A percentile compares a stretch with the other conserved stretches of the same genome.
Conservation (phyloP, 176 grass and related monocot genomes). For the Sorghum bicolor region Sorghum_bicolor_NCBIv3 NC_012879.2:6182501-6183000, state of each 20-base stretch:
- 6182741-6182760: background rate
- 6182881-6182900: too few relatives aligned
- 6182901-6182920: too few relatives aligned
- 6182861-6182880: background rate
- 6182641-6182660: background rate
- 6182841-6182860: background rate
- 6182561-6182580: too few relatives aligned
- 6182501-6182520: too few relatives aligned
- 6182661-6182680: background rate
- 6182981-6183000: background rate
- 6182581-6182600: too few relatives aligned
- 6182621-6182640: too few relatives aligned
- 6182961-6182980: too few relatives aligned
- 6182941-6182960: too few relatives aligned
- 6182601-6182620: too few relatives aligned
- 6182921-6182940: background rate
- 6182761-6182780: background rate
- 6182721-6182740: background rate
- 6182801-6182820: background rate
- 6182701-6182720: background rate
- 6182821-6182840: background rate
- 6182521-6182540: too few relatives aligned
- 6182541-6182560: too few relatives aligned
- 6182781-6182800: background rate
- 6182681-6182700: background rate